phyloP scores from a whole-genome alignment of 495 filamentous ascomycete species.

The Talaromyces trachyspermus region DNA sequence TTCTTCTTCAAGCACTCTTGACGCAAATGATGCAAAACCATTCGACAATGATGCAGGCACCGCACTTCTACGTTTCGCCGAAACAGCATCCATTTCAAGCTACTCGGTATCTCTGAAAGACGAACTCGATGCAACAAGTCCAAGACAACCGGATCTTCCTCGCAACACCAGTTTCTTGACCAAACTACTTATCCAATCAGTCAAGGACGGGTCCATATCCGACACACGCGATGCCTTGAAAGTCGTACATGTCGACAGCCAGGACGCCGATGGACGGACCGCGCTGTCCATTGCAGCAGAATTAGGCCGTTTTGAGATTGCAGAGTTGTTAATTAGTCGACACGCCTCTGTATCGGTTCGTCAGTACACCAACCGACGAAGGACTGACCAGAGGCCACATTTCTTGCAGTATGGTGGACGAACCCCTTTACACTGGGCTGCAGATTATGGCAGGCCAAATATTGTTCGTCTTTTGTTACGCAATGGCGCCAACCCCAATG shows the following conservation, averaged over 20 bases:
- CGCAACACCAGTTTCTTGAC: not conserved
- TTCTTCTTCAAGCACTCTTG: not conserved
- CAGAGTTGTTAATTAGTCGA: not conserved
- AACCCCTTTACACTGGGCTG: not conserved
- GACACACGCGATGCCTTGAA: not conserved
- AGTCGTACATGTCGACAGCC: not conserved
- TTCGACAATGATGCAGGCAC: not conserved
- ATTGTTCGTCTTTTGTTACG: conserved; percentile 4
- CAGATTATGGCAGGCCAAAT: not conserved
- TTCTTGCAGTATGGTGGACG: not conserved
- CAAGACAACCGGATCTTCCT: not conserved
- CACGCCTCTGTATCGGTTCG: conserved; percentile 1
- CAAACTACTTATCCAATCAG: not conserved
- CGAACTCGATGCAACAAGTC: not conserved
- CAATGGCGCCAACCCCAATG: conserved; percentile 6
- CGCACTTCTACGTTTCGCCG: not conserved
- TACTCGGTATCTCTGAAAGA: not conserved
- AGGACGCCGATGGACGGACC: conserved; percentile 5
- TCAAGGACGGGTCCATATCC: not conserved
- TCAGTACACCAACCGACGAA: not conserved
- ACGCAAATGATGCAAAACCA: not conserved
- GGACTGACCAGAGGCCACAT: not conserved
- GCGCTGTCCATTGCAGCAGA: conserved; percentile 5
- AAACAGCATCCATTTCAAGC: not conserved
- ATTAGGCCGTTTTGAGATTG: not conserved